These are phyloP conservation scores for Xylaria sp. DNA, from an alignment of 2,329 filamentous ascomycete species.

Conservation along the genomic window DNA sequence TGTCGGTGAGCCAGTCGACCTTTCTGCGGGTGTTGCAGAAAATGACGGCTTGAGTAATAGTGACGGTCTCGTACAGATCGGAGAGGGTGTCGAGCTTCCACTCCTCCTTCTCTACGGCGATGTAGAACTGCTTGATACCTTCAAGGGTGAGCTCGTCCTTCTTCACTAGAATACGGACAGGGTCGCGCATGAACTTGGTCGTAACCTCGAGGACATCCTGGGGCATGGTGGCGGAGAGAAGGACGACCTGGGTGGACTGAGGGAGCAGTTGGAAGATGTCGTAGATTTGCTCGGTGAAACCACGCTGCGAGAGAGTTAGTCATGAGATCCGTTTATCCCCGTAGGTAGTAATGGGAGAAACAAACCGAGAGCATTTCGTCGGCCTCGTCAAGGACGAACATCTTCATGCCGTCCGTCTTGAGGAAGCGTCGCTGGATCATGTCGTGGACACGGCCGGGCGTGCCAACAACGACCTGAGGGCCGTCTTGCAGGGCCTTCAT, in stretches of 20 bases:
- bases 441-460: slow-evolving; percentile 97
- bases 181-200: slow-evolving; percentile 99
- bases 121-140: slow-evolving; percentile 99
- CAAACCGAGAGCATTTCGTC: slow-evolving; percentile 97
- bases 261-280: slow-evolving; percentile 99
- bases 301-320: slow-evolving; percentile 69
- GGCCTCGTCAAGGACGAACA: slow-evolving; percentile 99
- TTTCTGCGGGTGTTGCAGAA: slow-evolving; percentile 99
- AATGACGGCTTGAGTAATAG: slow-evolving; percentile 99
- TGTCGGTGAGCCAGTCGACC: slow-evolving; percentile 99
- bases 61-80: slow-evolving; percentile 98
- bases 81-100: slow-evolving; percentile 99
- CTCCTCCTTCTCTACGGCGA: slow-evolving; percentile 99
- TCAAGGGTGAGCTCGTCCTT: slow-evolving; percentile 99
- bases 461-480: slow-evolving; percentile 96
- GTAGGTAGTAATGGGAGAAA: slow-evolving; percentile 37
- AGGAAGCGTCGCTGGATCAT: slow-evolving; percentile 99
- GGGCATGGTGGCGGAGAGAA: slow-evolving; percentile 98
- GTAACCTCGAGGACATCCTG: slow-evolving; percentile 99
- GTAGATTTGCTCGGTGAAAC: slow-evolving; percentile 99
- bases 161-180: slow-evolving; percentile 98
- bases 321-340: slow-evolving; percentile 36
- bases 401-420: slow-evolving; percentile 98
- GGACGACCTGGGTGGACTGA: slow-evolving; percentile 97
- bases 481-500: slow-evolving; percentile 98